Evolutionary conservation across 2,329 filamentous ascomycete species (phyloP), one percentile per base, ranked within the genome.

Genomic region (Fusarium odoratissimum): DNA sequence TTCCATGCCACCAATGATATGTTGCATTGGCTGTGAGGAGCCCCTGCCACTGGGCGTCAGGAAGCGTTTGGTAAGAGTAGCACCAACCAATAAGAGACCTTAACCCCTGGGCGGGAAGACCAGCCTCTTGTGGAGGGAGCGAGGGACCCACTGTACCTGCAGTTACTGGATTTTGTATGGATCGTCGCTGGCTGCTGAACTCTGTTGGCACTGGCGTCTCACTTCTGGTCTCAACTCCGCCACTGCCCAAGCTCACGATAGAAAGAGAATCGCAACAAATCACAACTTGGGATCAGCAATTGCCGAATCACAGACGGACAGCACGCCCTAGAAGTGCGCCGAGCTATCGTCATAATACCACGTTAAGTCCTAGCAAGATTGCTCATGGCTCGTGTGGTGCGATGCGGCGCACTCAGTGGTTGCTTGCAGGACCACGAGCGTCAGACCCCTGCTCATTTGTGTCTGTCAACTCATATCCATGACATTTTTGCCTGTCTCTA

Each of bases 1-100:
- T 55, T 62, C 44, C 66, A 69, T 73, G 67, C 75, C 75, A 77
- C 75, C 75, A 77, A 77, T 77, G 67, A 64, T 52, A 60, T 59
- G 60, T 64, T 58, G 61, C 52, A 69, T 69, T 63, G 59, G 55
- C 44, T 42, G 40, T 54, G 45, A 44, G 58, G 54, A 52, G 10
- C 58, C 75, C 75, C 57, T 68, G 73, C 69, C 45, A 45, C 56
- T 54, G 45, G 69, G 67, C 67, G 75, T 64, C 69, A 77, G 55
- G 63, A 66, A 76, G 71, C 61, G 73, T 74, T 76, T 75, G 71
- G 61, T 60, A 54, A 33, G 51, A 42, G 57, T 51, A 14, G 55
- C 30, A 69, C 52, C 69, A 37, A 31, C 75, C 69, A 77, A 77
- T 76, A 19, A 67, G 35, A 44, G 16, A n/a, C 37, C 23, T 35